Evolutionary conservation across 768 basidiomycete genomes (phyloP).

Genomic region (Saitozyma sp.): DNA sequence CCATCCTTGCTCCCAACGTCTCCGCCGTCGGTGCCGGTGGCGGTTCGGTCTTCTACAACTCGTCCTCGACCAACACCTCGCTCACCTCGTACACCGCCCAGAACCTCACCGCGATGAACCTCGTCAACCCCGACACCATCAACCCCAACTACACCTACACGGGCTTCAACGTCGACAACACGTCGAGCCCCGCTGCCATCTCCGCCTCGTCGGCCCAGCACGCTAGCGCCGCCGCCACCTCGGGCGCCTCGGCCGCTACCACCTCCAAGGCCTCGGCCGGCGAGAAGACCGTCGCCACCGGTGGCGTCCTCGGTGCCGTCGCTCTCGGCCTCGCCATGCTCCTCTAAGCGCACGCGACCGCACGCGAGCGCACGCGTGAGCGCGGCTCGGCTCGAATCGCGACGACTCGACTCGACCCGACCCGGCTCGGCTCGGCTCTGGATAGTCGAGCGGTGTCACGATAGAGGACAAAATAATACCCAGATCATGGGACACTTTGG

Average conservation of each 20-base stretch:
- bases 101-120: constrained; percentile 15
- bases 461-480: too few relatives aligned
- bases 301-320: not conserved
- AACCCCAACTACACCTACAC: constrained; percentile 18
- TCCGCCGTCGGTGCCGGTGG: constrained; percentile 56
- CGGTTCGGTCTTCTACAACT: constrained; percentile 53
- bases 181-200: not conserved
- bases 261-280: not conserved
- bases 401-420: too few relatives aligned
- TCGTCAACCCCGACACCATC: constrained; percentile 16
- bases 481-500: too few relatives aligned
- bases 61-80: constrained; percentile 1
- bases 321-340: too few relatives aligned
- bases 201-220: not conserved
- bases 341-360: too few relatives aligned
- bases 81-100: constrained; percentile 1
- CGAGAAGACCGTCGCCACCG: not conserved
- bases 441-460: too few relatives aligned
- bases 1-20: constrained; percentile 57
- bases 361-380: too few relatives aligned
- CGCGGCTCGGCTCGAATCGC: too few relatives aligned
- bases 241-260: not conserved
- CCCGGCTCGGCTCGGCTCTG: too few relatives aligned
- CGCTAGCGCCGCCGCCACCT: not conserved
- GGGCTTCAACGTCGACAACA: not conserved